Conservation (phyloP, 495 filamentous ascomycete genomes). For the Xylaria palmicola region DNA sequence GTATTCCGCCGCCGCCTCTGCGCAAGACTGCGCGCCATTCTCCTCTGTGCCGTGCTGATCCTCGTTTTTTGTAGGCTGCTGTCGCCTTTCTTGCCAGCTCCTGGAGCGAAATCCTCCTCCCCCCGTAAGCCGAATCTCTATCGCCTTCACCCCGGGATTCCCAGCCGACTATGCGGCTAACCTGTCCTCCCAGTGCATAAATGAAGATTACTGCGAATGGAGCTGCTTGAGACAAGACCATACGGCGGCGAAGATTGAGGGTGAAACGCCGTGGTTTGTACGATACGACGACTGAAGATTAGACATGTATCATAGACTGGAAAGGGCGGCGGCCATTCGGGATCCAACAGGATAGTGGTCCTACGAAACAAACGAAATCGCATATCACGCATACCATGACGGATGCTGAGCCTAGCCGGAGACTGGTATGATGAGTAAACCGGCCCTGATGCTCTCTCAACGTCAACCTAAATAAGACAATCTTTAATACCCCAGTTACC, state of each 20-base stretch:
- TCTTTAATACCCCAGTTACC: no score
- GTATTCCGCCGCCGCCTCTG: slow-evolving; percentile 28
- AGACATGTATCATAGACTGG: slow-evolving; percentile 2
- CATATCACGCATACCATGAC: slow-evolving; percentile 6
- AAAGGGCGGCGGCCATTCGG: neutral
- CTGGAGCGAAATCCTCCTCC: slow-evolving; percentile 71
- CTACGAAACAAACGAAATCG: neutral
- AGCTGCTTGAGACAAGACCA: neutral
- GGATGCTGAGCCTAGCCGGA: neutral
- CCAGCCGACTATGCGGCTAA: neutral
- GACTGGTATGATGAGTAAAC: neutral
- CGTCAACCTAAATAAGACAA: no score
- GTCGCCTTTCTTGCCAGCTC: slow-evolving; percentile 73
- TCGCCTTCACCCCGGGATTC: no score
- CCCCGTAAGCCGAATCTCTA: slow-evolving; percentile 49
- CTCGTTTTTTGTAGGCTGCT: slow-evolving; percentile 54
- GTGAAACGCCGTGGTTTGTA: neutral
- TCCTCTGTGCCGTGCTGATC: neutral
- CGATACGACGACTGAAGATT: slow-evolving; percentile 2
- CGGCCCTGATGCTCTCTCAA: neutral
- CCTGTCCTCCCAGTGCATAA: neutral
- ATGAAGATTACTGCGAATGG: neutral
- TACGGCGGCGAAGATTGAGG: no score
- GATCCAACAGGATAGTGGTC: neutral
- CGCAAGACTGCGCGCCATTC: neutral